Evolutionary conservation across 1,284 basidiomycete genomes (phyloP).

Genomic region (Hemileccinum hortonii): DNA sequence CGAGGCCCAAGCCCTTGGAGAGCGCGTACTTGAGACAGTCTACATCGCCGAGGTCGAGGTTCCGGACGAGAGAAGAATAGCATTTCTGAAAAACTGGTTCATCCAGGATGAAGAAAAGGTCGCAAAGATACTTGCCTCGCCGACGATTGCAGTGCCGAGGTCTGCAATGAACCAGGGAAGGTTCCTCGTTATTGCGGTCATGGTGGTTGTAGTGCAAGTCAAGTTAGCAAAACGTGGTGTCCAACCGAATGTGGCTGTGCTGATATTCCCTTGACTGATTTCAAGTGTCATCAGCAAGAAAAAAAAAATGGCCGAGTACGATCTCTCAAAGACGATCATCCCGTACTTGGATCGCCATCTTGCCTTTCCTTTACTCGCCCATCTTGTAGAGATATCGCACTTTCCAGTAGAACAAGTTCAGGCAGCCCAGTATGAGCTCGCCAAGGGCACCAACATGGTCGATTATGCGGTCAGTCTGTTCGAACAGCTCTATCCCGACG

Average conservation of each 20-base stretch:
- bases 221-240: conserved; percentile 7
- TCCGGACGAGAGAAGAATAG: conserved; percentile 86
- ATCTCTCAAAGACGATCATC: conserved; percentile 89
- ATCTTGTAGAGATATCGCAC: conserved; percentile 73
- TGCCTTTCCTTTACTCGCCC: conserved; percentile 86
- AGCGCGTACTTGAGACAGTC: conserved; percentile 89
- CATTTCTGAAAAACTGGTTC: conserved; percentile 62
- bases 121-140: conserved; percentile 52
- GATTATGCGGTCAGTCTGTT: conserved; percentile 85
- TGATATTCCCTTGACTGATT: background rate
- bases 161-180: conserved; percentile 82
- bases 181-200: conserved; percentile 71
- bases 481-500: conserved; percentile 71
- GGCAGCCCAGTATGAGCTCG: conserved; percentile 92
- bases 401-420: conserved; percentile 78
- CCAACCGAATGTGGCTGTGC: conserved; percentile 26
- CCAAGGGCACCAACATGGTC: conserved; percentile 96
- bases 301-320: conserved; percentile 74
- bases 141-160: conserved; percentile 79
- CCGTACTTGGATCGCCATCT: conserved; percentile 94
- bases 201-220: conserved; percentile 32
- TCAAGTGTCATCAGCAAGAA: conserved; percentile 4
- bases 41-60: conserved; percentile 81
- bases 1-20: conserved; percentile 90
- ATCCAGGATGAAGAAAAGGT: background rate